phyloP scores from a whole-genome alignment of 495 filamentous ascomycete genomes.

The Lepraria neglecta region DNA sequence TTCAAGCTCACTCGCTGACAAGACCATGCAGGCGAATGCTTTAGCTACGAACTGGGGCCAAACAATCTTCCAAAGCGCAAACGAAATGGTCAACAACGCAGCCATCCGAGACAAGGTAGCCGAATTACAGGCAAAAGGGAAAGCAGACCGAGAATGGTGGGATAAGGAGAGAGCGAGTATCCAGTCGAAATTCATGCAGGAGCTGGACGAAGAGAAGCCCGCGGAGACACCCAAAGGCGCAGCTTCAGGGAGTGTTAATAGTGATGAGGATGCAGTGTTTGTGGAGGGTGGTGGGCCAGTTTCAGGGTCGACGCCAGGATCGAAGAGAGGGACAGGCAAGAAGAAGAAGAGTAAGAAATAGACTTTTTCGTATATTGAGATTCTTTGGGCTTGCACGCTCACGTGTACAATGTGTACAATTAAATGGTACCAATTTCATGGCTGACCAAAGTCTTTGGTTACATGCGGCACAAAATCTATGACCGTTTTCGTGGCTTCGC shows the following conservation, averaged over 20 bases:
- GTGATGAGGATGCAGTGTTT: conserved; percentile 80
- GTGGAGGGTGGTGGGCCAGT: conserved; percentile 65
- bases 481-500: no score
- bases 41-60: conserved; percentile 83
- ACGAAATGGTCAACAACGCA: conserved; percentile 69
- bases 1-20: conserved; percentile 9
- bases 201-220: conserved; percentile 54
- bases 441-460: no score
- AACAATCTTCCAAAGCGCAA: conserved; percentile 89
- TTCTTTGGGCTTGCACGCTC: no score
- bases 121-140: conserved; percentile 59
- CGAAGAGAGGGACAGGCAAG: conserved; percentile 46
- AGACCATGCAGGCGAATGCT: conserved; percentile 64
- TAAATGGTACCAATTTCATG: background rate
- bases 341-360: conserved; percentile 80
- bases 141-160: conserved; percentile 83
- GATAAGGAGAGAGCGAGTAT: conserved; percentile 69
- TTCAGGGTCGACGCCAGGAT: conserved; percentile 34
- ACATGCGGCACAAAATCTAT: no score
- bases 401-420: no score
- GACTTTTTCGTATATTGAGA: conserved; percentile 13
- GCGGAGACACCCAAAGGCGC: conserved; percentile 25
- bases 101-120: conserved; percentile 54
- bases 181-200: conserved; percentile 75
- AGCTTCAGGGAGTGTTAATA: conserved; percentile 36